A percentile compares a stretch with the other conserved stretches of the same genome.
Conservation (phyloP, 2,329 filamentous ascomycete genomes). For the Tolypocladium guangdongense region DNA sequence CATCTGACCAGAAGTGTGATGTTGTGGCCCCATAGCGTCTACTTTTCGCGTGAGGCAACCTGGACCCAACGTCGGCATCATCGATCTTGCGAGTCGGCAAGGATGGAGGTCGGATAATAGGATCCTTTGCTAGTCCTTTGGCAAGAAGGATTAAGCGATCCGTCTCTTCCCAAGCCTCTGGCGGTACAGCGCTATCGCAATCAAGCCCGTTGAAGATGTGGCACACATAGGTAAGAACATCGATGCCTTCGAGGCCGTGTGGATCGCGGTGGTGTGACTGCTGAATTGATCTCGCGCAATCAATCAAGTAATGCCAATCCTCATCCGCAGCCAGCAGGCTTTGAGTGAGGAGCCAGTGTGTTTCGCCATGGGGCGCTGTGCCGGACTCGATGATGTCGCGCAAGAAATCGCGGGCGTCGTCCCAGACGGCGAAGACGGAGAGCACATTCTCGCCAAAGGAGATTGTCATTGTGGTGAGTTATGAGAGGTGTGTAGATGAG, state of each 20-base stretch:
- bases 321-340: constrained; percentile 22
- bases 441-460: constrained; percentile 13
- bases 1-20: constrained; percentile 18
- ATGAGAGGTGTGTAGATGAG: background rate
- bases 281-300: constrained; percentile 20
- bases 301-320: constrained; percentile 22
- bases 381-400: constrained; percentile 17
- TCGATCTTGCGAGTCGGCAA: background rate
- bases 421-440: constrained; percentile 20
- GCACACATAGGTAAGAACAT: constrained; percentile 21
- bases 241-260: constrained; percentile 18
- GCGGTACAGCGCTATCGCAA: background rate
- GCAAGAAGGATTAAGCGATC: constrained; percentile 22
- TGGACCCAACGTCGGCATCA: background rate
- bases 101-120: constrained; percentile 8
- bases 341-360: constrained; percentile 14
- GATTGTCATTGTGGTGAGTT: background rate
- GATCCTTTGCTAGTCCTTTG: constrained; percentile 14
- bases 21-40: constrained; percentile 3
- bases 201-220: constrained; percentile 9
- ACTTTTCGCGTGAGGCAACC: background rate
- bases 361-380: constrained; percentile 14
- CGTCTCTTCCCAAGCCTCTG: constrained; percentile 21
- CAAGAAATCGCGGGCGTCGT: constrained; percentile 20
- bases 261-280: constrained; percentile 4